A percentile compares a stretch with the other conserved stretches of the same genome.
Conservation (phyloP, 202 grass and related monocot species). For the Hordeum pubiflorum region DNA sequence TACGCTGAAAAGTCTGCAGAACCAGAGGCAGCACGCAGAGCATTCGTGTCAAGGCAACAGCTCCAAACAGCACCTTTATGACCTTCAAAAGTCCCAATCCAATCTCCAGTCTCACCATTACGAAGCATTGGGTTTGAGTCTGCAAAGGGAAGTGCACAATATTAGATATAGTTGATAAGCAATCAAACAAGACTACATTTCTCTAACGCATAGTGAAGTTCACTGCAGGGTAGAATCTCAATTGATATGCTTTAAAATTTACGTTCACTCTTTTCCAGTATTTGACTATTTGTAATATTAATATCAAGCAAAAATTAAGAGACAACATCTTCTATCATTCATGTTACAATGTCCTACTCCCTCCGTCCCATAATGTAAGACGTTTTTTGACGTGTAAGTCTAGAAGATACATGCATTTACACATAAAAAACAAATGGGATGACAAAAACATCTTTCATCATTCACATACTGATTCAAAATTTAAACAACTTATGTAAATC, state of each 20-base stretch:
- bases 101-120: constrained; percentile 96
- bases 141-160: constrained; percentile 16
- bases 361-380: too few species aligned
- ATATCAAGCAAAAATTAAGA: background rate
- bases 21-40: constrained; percentile 72
- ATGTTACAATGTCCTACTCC: background rate
- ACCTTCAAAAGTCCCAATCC: constrained; percentile 96
- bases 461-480: background rate
- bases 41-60: constrained; percentile 83
- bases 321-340: background rate
- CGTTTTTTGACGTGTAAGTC: too few species aligned
- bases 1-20: constrained; percentile 97
- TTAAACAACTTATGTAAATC: background rate
- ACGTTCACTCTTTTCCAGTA: background rate
- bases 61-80: constrained; percentile 99
- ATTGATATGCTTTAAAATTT: background rate
- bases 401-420: too few species aligned
- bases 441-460: background rate
- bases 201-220: background rate
- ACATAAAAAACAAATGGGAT: too few species aligned
- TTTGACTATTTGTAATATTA: background rate
- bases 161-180: constrained; percentile 7
- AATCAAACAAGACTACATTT: constrained; percentile 12
- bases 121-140: constrained; percentile 92
- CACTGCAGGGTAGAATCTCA: background rate